A percentile compares a stretch with the other conserved stretches of the same genome.
Evolutionary conservation across 306 rosid species (phyloP).

Genomic region (Quercus glauca): DNA sequence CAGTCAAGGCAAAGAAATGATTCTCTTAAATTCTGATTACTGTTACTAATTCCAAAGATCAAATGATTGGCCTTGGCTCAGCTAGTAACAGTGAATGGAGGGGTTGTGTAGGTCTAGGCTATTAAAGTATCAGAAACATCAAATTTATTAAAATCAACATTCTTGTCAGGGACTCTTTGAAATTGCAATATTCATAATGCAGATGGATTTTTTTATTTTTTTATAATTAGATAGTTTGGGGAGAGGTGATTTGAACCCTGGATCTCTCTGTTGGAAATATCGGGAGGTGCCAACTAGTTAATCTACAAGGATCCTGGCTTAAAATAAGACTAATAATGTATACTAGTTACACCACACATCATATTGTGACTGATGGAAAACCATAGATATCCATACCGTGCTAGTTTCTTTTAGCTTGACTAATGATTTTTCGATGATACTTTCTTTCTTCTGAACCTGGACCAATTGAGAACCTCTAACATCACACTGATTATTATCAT

Average conservation of each 20-base stretch:
- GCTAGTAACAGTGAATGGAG: background rate
- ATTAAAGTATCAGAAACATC: background rate
- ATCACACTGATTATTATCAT: slow-evolving; percentile 33
- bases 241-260: no score
- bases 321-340: background rate
- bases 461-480: slow-evolving; percentile 42
- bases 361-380: slow-evolving; percentile 20
- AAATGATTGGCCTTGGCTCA: background rate
- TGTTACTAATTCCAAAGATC: background rate
- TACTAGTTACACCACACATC: slow-evolving; percentile 11
- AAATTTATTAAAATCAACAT: background rate
- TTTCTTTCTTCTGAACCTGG: slow-evolving; percentile 63
- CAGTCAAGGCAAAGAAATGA: background rate
- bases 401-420: slow-evolving; percentile 79
- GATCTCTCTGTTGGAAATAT: no score
- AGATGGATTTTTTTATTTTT: background rate
- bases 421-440: slow-evolving; percentile 62
- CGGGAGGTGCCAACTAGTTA: no score
- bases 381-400: slow-evolving; percentile 47
- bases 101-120: background rate
- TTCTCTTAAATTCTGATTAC: background rate
- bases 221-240: no score
- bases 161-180: background rate
- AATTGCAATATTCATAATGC: background rate
- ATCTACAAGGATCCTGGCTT: background rate